These are phyloP conservation scores for Chytriomyces confervae DNA, from an alignment of 192 early-diverging fungal genomes.

Conservation along the genomic window DNA sequence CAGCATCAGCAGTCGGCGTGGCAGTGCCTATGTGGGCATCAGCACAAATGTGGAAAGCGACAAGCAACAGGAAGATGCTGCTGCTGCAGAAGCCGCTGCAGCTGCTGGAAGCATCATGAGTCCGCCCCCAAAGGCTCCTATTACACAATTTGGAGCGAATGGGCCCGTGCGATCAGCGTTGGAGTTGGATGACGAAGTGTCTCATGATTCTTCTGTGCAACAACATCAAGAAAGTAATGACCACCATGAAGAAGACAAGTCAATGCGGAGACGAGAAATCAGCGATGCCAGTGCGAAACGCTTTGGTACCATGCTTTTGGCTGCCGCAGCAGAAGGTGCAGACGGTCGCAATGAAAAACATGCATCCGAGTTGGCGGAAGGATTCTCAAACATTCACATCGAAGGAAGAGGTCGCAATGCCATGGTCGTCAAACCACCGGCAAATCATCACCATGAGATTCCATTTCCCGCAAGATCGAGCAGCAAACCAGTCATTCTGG, in stretches of 20 bases:
- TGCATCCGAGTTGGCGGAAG: background rate
- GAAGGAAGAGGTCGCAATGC: background rate
- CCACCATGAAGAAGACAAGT: constrained; percentile 13
- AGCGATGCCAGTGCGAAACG: background rate
- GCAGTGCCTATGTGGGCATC: constrained; percentile 14
- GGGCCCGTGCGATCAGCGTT: constrained; percentile 10
- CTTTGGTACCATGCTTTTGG: background rate
- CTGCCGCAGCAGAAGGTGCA: background rate
- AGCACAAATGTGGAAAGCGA: background rate
- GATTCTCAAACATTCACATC: background rate
- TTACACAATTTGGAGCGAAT: constrained; percentile 18
- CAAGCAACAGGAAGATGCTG: background rate
- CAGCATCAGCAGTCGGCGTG: constrained; percentile 17
- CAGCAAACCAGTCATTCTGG: background rate
- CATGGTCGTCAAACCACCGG: background rate
- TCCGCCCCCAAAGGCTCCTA: constrained; percentile 16
- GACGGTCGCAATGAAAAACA: background rate
- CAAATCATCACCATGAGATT: background rate
- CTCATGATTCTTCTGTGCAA: too few species aligned
- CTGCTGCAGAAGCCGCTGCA: background rate
- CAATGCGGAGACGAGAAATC: background rate
- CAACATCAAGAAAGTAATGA: background rate
- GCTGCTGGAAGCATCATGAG: background rate
- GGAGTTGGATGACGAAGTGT: background rate
- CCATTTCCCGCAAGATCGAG: constrained; percentile 13